phyloP scores from a whole-genome alignment of 2,329 filamentous ascomycete genomes.

The Elsinoe australis region DNA sequence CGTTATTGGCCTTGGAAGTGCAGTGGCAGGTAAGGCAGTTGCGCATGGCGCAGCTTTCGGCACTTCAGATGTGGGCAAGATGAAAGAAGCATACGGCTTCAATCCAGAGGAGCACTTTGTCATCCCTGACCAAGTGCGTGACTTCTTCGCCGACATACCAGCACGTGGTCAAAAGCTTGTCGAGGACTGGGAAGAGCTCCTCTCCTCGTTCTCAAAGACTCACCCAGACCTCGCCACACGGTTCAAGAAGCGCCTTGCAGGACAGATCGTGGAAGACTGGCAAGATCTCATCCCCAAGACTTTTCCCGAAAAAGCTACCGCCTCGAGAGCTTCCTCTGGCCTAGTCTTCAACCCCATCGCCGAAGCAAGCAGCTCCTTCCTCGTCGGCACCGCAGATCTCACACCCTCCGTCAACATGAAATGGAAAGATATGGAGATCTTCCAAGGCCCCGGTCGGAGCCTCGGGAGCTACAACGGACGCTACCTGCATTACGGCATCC shows the following conservation, averaged over 20 bases:
- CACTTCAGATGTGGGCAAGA: conserved; percentile 45
- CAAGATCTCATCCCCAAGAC: conserved; percentile 41
- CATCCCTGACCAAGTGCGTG: conserved; percentile 39
- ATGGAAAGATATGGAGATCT: conserved; percentile 43
- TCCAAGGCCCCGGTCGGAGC: conserved; percentile 41
- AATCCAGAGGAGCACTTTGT: conserved; percentile 37
- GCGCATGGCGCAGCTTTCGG: conserved; percentile 54
- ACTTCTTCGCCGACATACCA: conserved; percentile 47
- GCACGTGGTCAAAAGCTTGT: conserved; percentile 42
- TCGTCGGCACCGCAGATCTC: conserved; percentile 34
- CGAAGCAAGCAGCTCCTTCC: conserved; percentile 28
- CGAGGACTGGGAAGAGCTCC: conserved; percentile 42
- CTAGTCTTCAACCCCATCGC: conserved; percentile 35
- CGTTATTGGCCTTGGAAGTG: conserved; percentile 48
- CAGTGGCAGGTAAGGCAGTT: conserved; percentile 44
- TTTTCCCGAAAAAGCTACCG: conserved; percentile 42
- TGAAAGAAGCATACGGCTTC: conserved; percentile 47
- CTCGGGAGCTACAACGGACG: conserved; percentile 47
- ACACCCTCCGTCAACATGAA: conserved; percentile 33
- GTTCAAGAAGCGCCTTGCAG: conserved; percentile 42
- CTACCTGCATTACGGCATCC: conserved; percentile 52
- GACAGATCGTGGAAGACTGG: conserved; percentile 43
- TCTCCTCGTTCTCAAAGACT: conserved; percentile 38
- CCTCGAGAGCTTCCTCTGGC: conserved; percentile 45
- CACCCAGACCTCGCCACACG: conserved; percentile 46